Percentiles rank a stretch among this genome's conserved stretches.
These are phyloP conservation scores for Mucor lusitanicus DNA, from an alignment of 371 early-diverging fungal genomes.

Conservation along the genomic window DNA sequence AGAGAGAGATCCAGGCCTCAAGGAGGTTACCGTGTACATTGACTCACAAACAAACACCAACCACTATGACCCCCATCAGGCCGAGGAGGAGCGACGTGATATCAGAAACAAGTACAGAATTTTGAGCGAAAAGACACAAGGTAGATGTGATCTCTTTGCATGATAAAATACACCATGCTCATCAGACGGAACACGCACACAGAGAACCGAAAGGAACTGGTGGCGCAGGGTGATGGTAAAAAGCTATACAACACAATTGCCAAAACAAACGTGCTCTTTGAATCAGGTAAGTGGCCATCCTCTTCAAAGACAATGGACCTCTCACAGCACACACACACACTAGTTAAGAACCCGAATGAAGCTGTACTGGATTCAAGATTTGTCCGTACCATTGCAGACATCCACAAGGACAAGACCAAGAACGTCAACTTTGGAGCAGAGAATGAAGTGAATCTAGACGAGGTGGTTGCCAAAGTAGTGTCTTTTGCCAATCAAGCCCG, in stretches of 20 bases:
- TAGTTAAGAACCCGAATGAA: conserved; percentile 80
- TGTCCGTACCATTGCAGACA: conserved; percentile 71
- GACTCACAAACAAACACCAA: conserved; percentile 23
- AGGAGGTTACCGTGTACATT: conserved; percentile 16
- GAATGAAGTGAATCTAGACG: conserved; percentile 71
- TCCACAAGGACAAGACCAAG: conserved; percentile 77
- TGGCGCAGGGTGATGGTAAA: conserved; percentile 39
- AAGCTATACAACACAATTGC: conserved; percentile 25
- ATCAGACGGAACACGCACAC: neutral
- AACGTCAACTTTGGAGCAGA: conserved; percentile 70
- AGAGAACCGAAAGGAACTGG: conserved; percentile 56
- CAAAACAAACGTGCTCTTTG: conserved; percentile 60
- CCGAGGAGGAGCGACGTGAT: conserved; percentile 52
- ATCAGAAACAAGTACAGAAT: conserved; percentile 52
- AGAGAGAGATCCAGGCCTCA: conserved; percentile 13
- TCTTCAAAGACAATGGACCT: neutral
- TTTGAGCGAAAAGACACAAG: conserved; percentile 52
- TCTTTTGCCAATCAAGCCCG: conserved; percentile 47
- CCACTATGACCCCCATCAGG: conserved; percentile 46
- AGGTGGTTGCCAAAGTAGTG: conserved; percentile 67
- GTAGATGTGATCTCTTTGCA: conserved; percentile 4
- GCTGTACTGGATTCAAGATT: conserved; percentile 86
- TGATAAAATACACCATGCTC: neutral
- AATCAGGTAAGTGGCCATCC: conserved; percentile 35
- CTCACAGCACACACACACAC: no score